These are phyloP conservation scores for Zygoascus tannicola DNA, from an alignment of 805 yeast genomes.

Conservation along the genomic window DNA sequence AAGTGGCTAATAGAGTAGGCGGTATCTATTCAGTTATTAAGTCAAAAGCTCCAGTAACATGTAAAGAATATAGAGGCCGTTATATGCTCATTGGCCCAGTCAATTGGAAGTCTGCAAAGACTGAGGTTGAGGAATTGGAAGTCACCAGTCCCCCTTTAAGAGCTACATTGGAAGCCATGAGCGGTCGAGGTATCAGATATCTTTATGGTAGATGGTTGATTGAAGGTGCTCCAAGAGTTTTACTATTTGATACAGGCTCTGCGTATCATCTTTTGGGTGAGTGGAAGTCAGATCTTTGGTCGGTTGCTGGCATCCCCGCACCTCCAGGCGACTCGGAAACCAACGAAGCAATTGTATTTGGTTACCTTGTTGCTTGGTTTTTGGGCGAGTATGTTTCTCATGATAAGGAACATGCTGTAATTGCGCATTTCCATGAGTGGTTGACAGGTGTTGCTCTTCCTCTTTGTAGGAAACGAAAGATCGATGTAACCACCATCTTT, in stretches of 20 bases:
- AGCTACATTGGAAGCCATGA: constrained; percentile 67
- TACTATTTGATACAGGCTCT: constrained; percentile 76
- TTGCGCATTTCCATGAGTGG: constrained; percentile 97
- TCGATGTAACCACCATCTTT: constrained; percentile 90
- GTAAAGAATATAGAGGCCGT: constrained; percentile 81
- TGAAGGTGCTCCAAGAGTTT: constrained; percentile 93
- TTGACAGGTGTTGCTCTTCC: constrained; percentile 95
- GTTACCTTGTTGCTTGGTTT: constrained; percentile 95
- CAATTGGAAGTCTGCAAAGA: constrained; percentile 59
- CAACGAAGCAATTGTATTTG: constrained; percentile 85
- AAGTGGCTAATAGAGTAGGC: constrained; percentile 95
- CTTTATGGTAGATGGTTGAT: constrained; percentile 94
- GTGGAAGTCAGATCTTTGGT: constrained; percentile 94
- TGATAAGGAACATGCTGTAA: constrained; percentile 79
- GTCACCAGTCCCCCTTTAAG: constrained; percentile 42
- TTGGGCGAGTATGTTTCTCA: constrained; percentile 84
- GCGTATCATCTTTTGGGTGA: constrained; percentile 65
- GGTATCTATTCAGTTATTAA: constrained; percentile 95
- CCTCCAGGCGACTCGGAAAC: constrained; percentile 85
- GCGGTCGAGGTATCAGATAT: constrained; percentile 68
- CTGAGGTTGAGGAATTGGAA: constrained; percentile 64
- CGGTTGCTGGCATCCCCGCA: constrained; percentile 81
- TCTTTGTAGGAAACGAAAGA: constrained; percentile 77
- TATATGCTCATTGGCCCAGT: constrained; percentile 84
- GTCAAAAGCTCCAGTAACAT: constrained; percentile 94